Conservation (phyloP, 1,139 yeast species). For the Lodderomyces pseudojiufengensis region DNA sequence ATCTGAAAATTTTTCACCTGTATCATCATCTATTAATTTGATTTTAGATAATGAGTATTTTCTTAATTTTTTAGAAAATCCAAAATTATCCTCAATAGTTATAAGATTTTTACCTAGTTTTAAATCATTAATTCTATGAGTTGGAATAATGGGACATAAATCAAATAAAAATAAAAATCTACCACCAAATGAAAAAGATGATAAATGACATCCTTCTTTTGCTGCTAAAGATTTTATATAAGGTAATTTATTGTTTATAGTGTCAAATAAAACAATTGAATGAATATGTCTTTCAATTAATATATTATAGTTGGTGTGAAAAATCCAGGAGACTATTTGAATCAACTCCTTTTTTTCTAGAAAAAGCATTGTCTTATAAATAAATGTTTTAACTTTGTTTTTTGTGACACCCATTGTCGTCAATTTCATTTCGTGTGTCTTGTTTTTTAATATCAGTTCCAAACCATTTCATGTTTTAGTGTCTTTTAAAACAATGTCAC, state of each 20-base stretch:
- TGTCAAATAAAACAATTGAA: slow-evolving; percentile 37
- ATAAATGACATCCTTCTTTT: slow-evolving; percentile 62
- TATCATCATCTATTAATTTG: slow-evolving; percentile 39
- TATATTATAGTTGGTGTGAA: slow-evolving; percentile 48
- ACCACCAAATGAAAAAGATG: slow-evolving; percentile 66
- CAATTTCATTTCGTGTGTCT: too few relatives aligned
- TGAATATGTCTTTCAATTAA: slow-evolving; percentile 50
- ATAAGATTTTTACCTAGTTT: slow-evolving; percentile 26
- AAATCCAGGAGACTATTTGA: too few relatives aligned
- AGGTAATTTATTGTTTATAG: slow-evolving; percentile 20
- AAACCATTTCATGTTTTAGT: too few relatives aligned
- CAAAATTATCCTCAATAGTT: slow-evolving; percentile 47
- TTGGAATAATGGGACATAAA: slow-evolving; percentile 65
- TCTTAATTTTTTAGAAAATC: slow-evolving; percentile 33
- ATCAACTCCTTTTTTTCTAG: too few relatives aligned
- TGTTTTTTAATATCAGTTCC: too few relatives aligned
- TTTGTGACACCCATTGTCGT: too few relatives aligned
- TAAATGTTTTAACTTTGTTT: too few relatives aligned
- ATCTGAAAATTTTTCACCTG: slow-evolving; percentile 38
- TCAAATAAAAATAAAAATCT: slow-evolving; percentile 59
- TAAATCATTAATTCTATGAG: slow-evolving; percentile 60
- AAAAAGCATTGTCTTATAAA: too few relatives aligned
- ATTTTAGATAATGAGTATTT: slow-evolving; percentile 48
- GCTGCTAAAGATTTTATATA: slow-evolving; percentile 49
- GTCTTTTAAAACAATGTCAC: too few relatives aligned